These are phyloP conservation scores for Aspergillus versicolor DNA, from an alignment of 2,329 filamentous ascomycete genomes.

Conservation along the genomic window DNA sequence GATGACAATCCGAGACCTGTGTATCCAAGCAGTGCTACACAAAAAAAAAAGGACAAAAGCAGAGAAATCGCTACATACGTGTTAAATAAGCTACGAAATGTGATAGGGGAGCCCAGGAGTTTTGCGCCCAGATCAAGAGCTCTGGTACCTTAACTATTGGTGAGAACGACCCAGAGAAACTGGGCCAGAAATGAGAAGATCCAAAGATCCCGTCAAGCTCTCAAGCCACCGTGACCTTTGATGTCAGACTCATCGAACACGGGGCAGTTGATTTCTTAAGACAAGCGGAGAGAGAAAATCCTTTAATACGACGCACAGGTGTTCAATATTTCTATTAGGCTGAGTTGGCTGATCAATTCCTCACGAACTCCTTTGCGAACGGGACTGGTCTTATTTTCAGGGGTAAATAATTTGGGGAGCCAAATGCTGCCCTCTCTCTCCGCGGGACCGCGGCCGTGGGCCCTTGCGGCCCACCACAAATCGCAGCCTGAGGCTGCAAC, in stretches of 20 bases:
- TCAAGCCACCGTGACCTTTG: neutral
- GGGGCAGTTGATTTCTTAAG: neutral
- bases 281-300: neutral
- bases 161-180: neutral
- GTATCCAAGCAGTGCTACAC: conserved; percentile 10
- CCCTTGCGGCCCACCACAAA: conserved; percentile 21
- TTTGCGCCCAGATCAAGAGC: neutral
- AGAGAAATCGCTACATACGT: neutral
- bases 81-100: neutral
- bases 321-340: neutral
- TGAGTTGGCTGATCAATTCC: neutral
- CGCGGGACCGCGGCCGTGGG: conserved; percentile 18
- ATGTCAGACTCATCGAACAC: neutral
- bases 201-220: neutral
- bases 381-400: conserved; percentile 21
- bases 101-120: neutral
- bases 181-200: neutral
- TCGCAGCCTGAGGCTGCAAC: conserved; percentile 1
- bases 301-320: too few species aligned
- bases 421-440: conserved; percentile 9
- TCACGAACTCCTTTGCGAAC: neutral
- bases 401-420: conserved; percentile 20
- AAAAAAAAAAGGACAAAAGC: neutral
- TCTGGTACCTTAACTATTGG: neutral
- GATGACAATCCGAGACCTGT: conserved; percentile 3